Conservation (phyloP, 2,329 filamentous ascomycete genomes). For the Epichloe typhina region DNA sequence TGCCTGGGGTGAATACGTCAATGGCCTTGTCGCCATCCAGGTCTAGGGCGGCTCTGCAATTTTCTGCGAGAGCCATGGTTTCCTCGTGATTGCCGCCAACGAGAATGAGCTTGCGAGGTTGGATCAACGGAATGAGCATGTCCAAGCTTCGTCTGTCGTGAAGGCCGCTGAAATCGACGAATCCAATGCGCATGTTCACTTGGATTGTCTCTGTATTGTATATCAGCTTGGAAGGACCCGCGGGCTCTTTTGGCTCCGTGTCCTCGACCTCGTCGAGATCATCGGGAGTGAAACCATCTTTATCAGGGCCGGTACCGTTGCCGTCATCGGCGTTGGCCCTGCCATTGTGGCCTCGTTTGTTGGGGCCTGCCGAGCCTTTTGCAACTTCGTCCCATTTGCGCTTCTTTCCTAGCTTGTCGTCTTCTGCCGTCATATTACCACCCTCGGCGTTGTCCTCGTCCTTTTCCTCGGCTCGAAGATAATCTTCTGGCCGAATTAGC, state of each 20-base stretch:
- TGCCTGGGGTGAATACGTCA: constrained; percentile 68
- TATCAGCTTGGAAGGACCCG: constrained; percentile 64
- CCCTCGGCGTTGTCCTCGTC: constrained; percentile 56
- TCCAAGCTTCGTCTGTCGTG: constrained; percentile 89
- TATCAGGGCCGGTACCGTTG: constrained; percentile 23
- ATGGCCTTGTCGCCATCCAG: constrained; percentile 35
- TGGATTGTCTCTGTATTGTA: constrained; percentile 49
- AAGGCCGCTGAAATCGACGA: constrained; percentile 81
- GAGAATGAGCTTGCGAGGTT: constrained; percentile 89
- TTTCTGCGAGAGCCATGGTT: constrained; percentile 62
- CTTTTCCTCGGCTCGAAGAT: constrained; percentile 80
- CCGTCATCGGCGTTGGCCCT: constrained; percentile 32
- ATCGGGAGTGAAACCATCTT: constrained; percentile 31
- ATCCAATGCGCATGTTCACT: constrained; percentile 65
- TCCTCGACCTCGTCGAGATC: constrained; percentile 48
- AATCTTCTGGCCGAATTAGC: constrained; percentile 85
- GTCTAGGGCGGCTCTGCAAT: constrained; percentile 59
- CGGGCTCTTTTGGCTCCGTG: constrained; percentile 33
- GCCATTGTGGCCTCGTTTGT: constrained; percentile 46
- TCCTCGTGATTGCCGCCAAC: constrained; percentile 69
- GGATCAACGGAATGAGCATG: constrained; percentile 88
- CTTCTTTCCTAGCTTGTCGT: constrained; percentile 73
- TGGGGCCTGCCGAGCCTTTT: constrained; percentile 25
- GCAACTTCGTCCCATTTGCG: constrained; percentile 72
- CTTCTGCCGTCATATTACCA: constrained; percentile 23